A percentile compares a stretch with the other conserved stretches of the same genome.
Conservation (phyloP, 257 asterid genomes). For the Solanum chiquidenum region DNA sequence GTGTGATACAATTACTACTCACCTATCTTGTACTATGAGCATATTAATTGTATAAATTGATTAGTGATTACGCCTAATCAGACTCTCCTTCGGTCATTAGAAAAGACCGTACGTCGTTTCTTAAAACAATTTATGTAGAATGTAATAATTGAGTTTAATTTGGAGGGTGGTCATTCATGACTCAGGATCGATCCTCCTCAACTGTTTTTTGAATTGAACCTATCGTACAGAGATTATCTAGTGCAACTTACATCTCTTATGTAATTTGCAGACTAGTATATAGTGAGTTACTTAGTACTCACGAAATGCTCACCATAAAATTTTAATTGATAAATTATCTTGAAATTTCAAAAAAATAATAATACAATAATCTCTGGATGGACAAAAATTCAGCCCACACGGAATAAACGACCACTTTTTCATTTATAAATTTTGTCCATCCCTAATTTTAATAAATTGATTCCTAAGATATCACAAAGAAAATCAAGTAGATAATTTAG, state of each 20-base stretch:
- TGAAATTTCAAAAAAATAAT: no score
- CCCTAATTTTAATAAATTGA: neutral
- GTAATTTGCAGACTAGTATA: no score
- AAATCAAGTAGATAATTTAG: neutral
- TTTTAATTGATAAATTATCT: no score
- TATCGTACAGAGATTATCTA: no score
- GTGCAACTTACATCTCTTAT: no score
- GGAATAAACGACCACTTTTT: neutral
- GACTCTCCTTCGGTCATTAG: neutral
- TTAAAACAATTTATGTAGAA: neutral
- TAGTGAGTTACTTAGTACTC: accelerated
- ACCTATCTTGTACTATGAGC: neutral
- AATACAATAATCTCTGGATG: neutral
- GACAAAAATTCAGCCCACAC: neutral
- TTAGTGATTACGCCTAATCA: neutral
- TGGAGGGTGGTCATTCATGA: neutral
- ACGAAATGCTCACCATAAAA: neutral
- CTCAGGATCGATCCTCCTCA: no score
- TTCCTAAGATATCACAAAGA: neutral
- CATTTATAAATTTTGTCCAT: neutral
- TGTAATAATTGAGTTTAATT: neutral
- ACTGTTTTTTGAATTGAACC: no score
- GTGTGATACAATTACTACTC: neutral
- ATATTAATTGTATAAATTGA: neutral
- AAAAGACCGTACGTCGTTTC: neutral